Evolutionary conservation across 169 alveolate species (phyloP).

Genomic region (Eimeria tenella): DNA sequence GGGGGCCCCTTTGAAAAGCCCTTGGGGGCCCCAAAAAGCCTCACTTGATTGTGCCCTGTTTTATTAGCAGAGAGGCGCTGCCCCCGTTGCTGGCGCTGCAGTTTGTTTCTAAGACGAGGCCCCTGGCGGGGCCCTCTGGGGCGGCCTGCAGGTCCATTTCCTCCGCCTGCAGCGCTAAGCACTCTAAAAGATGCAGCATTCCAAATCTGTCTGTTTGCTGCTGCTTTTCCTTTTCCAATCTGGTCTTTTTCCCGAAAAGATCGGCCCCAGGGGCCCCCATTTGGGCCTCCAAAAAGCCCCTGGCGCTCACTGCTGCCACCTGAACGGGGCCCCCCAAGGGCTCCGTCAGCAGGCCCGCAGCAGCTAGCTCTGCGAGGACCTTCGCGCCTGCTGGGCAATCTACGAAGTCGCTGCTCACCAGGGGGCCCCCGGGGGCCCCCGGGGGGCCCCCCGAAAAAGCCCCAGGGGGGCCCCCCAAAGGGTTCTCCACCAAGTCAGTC

Average conservation of each 20-base stretch:
- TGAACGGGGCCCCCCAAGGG: conserved; percentile 46
- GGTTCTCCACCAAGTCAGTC: conserved; percentile 12
- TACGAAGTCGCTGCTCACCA: background rate
- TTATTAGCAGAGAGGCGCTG: background rate
- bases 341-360: conserved; percentile 30
- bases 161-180: conserved; percentile 43
- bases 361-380: background rate
- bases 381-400: background rate
- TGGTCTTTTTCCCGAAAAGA: no score
- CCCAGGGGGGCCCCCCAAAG: background rate
- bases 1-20: no score
- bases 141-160: background rate
- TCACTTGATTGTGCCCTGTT: conserved; percentile 27
- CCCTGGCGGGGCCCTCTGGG: background rate
- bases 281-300: conserved; percentile 12
- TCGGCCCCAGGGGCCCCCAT: conserved; percentile 20
- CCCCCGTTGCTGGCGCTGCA: conserved; percentile 24
- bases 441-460: background rate
- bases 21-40: background rate
- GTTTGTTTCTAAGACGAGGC: conserved; percentile 6
- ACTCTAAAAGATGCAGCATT: conserved; percentile 36
- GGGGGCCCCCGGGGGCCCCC: conserved; percentile 8
- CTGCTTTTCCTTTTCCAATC: no score
- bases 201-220: background rate
- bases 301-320: conserved; percentile 36